Base-by-base conservation (phyloP, 2,329 filamentous ascomycete species). In the Trichoderma sp. region DNA sequence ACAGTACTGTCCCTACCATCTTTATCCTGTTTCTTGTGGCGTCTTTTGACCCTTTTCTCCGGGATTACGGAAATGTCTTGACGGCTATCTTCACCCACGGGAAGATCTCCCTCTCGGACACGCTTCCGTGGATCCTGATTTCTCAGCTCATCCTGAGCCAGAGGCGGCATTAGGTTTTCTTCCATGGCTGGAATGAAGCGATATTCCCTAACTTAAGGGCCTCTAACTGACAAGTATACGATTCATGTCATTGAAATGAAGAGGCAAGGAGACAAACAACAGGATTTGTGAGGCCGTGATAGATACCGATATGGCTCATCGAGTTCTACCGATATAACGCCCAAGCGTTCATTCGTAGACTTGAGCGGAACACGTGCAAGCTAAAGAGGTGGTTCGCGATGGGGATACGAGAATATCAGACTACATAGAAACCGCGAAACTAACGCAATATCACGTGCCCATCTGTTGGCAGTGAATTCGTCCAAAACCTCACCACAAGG, bases 361-460 rank as follows among this genome's bases (percentile, higher is more conserved):
- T 29, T 29, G 29, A 29, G 42, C 12, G 10, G 22, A n/a, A n/a
- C 42, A 45, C 22, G 42, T 10, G 12, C 42, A 45, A 22, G 42
- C 22, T 45, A 10, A 10, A 45, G n/a, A 45, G 10, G 52, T 25
- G 10, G 39, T 35, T 29, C 50, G 34, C 37, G 37, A 27, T 50
- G 8, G 17, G 12, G n/a, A n/a, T n/a, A n/a, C n/a, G n/a, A n/a
- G n/a, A n/a, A 27, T 39, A n/a, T 22, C 45, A 27, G 17, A 12
- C 39, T 32, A n/a, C n/a, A n/a, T n/a, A 22, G 4, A 19, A 39
- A 53, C 64, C 78, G 70, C 78, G 76, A 74, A 75, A 79, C 67
- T 74, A 72, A 76, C 78, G 74, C 78, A 77, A 73, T 58, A 73
- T 80, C 78, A 80, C 78, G 78, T 80, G 78, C 39, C 25, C 15